Conservation (phyloP, 257 asterid species). For the Leptodermis oblonga region DNA sequence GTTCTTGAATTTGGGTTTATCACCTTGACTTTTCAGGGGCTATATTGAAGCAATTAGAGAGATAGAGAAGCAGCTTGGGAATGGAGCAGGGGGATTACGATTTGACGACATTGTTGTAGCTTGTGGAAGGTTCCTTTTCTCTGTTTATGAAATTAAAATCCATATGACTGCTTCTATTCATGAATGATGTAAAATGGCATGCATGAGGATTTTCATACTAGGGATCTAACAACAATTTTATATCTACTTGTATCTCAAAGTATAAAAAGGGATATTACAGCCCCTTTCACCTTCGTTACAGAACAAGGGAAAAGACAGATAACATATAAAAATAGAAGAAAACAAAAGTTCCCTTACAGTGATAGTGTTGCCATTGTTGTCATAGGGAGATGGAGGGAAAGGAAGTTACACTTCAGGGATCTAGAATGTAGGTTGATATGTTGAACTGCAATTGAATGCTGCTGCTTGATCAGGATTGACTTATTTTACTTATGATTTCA, state of each 20-base stretch:
- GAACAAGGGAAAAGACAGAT: neutral
- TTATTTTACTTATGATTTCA: conserved; percentile 32
- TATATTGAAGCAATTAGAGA: conserved; percentile 88
- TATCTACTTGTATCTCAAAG: neutral
- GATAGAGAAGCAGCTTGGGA: conserved; percentile 62
- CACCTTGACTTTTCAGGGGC: conserved; percentile 58
- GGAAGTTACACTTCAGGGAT: neutral
- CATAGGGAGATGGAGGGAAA: neutral
- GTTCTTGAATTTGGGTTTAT: neutral
- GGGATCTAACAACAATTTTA: neutral
- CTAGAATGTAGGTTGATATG: conserved; percentile 1
- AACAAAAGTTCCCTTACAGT: neutral
- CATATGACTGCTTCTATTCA: neutral
- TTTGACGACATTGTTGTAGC: conserved; percentile 88
- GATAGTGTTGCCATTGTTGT: neutral
- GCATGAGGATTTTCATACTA: neutral
- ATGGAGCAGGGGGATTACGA: conserved; percentile 24
- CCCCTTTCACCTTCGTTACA: neutral
- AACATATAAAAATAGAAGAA: neutral
- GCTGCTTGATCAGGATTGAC: conserved; percentile 9
- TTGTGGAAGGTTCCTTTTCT: conserved; percentile 68
- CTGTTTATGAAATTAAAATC: neutral
- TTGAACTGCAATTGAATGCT: neutral
- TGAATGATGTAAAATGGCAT: neutral
- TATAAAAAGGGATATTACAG: neutral